Conservation (phyloP, 2,329 filamentous ascomycete genomes). For the Penicillium aurantiogriseum region DNA sequence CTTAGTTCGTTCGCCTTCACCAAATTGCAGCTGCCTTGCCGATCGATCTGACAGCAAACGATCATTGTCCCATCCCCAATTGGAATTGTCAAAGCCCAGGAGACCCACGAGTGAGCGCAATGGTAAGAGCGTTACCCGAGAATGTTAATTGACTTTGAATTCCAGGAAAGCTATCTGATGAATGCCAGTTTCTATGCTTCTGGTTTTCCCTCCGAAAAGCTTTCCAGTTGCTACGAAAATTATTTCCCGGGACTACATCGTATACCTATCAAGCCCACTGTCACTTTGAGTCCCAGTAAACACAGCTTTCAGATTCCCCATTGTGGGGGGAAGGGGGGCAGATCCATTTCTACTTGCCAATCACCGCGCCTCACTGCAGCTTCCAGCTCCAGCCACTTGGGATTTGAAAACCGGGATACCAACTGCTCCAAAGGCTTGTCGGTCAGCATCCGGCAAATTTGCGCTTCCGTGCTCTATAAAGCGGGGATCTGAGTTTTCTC, state of each 20-base stretch:
- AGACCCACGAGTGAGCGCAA: background rate
- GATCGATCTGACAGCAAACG: conserved; percentile 1
- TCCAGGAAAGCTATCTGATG: conserved; percentile 13
- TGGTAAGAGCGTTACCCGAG: background rate
- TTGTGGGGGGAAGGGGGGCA: conserved; percentile 13
- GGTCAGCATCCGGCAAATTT: conserved; percentile 8
- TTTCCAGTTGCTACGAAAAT: conserved; percentile 1
- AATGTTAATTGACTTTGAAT: conserved; percentile 14
- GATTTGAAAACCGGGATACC: background rate
- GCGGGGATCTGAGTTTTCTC: conserved; percentile 9
- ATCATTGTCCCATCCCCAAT: background rate
- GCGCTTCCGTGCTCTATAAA: background rate
- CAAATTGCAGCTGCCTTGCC: background rate
- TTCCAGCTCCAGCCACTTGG: background rate
- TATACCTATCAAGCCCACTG: background rate
- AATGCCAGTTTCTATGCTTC: conserved; percentile 2
- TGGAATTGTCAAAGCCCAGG: background rate
- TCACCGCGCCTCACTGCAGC: conserved; percentile 3
- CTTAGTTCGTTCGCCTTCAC: background rate
- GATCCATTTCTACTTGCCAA: too few species aligned
- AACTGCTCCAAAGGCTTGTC: conserved; percentile 2
- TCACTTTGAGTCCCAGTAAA: background rate
- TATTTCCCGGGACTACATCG: background rate
- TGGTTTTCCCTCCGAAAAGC: conserved; percentile 1
- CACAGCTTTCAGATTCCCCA: conserved; percentile 2